Evolutionary conservation across 164 flowering plant species (phyloP).

Genomic region (Dillenia suffruticosa): DNA sequence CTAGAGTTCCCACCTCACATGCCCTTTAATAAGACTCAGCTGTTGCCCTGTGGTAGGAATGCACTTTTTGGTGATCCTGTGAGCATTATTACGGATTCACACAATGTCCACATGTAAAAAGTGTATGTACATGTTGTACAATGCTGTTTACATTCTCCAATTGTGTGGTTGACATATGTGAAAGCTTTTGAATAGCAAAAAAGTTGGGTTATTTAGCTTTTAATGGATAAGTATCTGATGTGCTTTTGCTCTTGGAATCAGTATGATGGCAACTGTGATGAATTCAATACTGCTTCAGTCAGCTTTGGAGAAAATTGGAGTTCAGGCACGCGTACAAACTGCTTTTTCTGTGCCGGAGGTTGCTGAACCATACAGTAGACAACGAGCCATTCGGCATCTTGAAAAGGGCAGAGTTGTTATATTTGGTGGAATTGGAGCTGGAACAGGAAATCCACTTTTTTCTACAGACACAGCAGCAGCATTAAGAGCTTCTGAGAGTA

Average conservation of each 20-base stretch:
- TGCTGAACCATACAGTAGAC: conserved; percentile 81
- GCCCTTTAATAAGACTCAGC: too few relatives aligned
- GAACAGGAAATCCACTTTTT: conserved; percentile 82
- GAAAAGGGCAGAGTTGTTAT: conserved; percentile 95
- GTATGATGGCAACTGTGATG: conserved; percentile 98
- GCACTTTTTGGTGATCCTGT: too few relatives aligned
- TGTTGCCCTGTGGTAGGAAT: too few relatives aligned
- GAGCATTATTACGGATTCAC: too few relatives aligned
- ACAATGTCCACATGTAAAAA: too few relatives aligned
- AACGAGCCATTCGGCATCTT: conserved; percentile 82
- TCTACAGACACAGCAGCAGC: conserved; percentile 93
- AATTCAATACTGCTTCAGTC: conserved; percentile 87
- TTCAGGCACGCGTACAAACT: conserved; percentile 82
- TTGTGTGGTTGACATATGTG: too few relatives aligned
- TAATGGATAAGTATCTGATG: too few relatives aligned
- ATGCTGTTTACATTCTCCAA: too few relatives aligned
- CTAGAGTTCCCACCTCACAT: too few relatives aligned
- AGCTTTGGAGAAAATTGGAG: conserved; percentile 73
- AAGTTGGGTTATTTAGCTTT: too few relatives aligned
- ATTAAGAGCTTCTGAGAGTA: conserved; percentile 91
- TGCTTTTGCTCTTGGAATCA: conserved; percentile 19
- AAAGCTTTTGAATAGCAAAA: too few relatives aligned
- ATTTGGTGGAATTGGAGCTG: conserved; percentile 92
- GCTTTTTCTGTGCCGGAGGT: conserved; percentile 70
- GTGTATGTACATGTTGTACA: too few relatives aligned